Evolutionary conservation across 352 stramenopile species (phyloP).

Genomic region (Pythium folliculosum): DNA sequence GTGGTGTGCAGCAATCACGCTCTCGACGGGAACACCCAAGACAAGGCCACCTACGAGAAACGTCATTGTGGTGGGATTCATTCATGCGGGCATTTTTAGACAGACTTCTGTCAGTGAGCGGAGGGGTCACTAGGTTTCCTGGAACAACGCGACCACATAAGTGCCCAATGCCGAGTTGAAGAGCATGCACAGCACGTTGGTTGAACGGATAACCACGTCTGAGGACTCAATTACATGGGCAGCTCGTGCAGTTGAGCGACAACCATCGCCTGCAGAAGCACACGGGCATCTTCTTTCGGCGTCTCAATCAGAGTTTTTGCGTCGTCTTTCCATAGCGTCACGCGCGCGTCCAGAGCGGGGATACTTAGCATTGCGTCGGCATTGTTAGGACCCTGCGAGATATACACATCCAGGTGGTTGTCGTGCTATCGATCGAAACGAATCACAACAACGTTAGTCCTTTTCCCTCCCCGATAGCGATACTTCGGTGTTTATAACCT

Average conservation of each 20-base stretch:
- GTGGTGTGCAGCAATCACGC: not conserved
- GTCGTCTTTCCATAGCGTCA: constrained; percentile 77
- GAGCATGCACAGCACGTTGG: no score
- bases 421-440: constrained; percentile 49
- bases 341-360: constrained; percentile 65
- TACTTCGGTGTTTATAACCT: not conserved
- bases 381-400: constrained; percentile 77
- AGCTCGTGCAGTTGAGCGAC: constrained; percentile 29
- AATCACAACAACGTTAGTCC: not conserved
- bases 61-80: not conserved
- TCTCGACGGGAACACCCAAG: not conserved
- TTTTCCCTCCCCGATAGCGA: not conserved
- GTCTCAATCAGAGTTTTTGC: constrained; percentile 82
- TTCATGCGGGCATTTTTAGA: not conserved
- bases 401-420: constrained; percentile 65
- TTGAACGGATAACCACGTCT: not conserved
- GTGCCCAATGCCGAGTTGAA: no score
- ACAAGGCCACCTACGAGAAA: not conserved
- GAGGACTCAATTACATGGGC: constrained; percentile 3
- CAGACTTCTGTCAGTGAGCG: not conserved
- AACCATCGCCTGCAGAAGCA: constrained; percentile 47
- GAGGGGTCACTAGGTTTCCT: not conserved
- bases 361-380: constrained; percentile 85
- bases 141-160: no score
- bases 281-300: constrained; percentile 69